Percentiles rank a stretch among this genome's conserved stretches.
phyloP scores from a whole-genome alignment of 768 basidiomycete species.

The Pilatotrama ljubarskyi region DNA sequence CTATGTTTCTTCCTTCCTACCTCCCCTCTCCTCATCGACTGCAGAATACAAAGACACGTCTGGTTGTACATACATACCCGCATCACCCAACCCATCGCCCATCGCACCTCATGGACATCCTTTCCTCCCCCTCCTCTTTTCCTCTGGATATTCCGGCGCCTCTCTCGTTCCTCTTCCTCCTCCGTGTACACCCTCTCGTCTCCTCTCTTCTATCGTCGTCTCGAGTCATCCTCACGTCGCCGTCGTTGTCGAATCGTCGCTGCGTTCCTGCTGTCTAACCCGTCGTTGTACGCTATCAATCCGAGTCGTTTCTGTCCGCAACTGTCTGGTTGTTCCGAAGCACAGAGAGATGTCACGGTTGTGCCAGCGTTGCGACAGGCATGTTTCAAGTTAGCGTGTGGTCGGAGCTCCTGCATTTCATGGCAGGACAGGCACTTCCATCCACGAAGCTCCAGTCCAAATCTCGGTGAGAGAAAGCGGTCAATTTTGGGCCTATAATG shows the following conservation, averaged over 20 bases:
- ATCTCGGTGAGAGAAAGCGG: no score
- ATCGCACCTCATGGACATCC: background rate
- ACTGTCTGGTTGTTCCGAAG: no score
- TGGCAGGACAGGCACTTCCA: no score
- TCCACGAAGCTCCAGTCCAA: no score
- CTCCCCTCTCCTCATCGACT: background rate
- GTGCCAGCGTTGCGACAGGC: no score
- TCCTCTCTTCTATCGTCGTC: background rate
- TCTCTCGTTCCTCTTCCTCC: background rate
- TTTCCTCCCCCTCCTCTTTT: background rate
- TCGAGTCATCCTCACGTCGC: background rate
- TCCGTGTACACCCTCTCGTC: background rate
- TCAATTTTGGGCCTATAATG: no score
- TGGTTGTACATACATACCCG: background rate
- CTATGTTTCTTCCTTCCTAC: background rate
- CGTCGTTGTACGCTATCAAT: conserved; percentile 2
- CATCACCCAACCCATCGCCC: background rate
- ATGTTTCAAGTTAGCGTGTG: no score
- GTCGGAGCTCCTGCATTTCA: no score
- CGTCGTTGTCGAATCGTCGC: conserved; percentile 2
- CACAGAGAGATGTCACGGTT: no score
- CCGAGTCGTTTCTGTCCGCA: no score
- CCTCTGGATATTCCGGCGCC: no score
- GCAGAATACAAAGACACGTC: background rate
- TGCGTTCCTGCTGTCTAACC: conserved; percentile 1